Base-by-base conservation (phyloP, 352 stramenopile genomes). In the Phytopythium vexans region DNA sequence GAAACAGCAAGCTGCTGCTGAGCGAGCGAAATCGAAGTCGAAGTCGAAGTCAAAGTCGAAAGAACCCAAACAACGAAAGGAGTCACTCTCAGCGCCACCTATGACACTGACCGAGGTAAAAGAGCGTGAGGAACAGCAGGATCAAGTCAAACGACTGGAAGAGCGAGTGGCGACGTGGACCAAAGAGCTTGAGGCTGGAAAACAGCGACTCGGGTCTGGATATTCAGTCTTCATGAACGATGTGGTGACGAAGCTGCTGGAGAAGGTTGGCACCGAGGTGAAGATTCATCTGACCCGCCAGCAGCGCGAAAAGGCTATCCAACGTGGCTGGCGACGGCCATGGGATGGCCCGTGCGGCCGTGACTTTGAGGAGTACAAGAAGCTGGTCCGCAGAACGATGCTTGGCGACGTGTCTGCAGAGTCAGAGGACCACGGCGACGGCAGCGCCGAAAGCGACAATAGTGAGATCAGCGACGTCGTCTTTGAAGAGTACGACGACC, bases 381-480 rank as follows among this genome's bases (percentile, higher is more conserved):
- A 56, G 33, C 46, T 82, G 12, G 66, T 86, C 38, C 52, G 67
- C 46, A 60, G 76, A 7, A 59, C 71, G 27, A 63, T 80, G 57
- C 58, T 74, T 3, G 59, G 50, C 3, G 58, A 77, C n/a, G 65
- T 70, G 10, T 41, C 41, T 0, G 49, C 67, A 47, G 60, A 68
- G 64, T 33, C 16, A 10, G 56, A 76, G 45, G 49, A 64, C 11
- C 51, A 48, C 6, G 66, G 55, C 1, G 67, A 55, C 0, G 52
- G 44, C 0, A 58, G 66, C 2, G 54, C 60, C 3, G 54, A 46
- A 10, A 59, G 58, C 8, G 66, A 87, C 60, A 92, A 90, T 59
- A 92, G 82, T 52, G 76, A 85, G 48, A 69, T 92, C 62, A 92
- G 82, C 40, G 82, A 92, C 9, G 72, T 89, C 2, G 82, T 63